Evolutionary conservation across 495 filamentous ascomycete genomes (phyloP).

Genomic region (Talaromyces proteolyticus): DNA sequence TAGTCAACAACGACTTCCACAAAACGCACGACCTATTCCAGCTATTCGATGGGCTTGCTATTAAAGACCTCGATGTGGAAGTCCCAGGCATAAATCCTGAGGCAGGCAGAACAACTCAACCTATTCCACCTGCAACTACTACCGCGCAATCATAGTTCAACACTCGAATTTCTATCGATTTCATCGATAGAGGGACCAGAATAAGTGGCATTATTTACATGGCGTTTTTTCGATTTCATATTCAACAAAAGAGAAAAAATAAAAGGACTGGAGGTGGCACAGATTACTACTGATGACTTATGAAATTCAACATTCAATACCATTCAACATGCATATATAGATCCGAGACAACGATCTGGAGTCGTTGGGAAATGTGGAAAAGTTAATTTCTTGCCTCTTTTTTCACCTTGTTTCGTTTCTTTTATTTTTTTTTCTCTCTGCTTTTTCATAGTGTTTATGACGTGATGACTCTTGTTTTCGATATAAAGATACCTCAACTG

Average conservation of each 20-base stretch:
- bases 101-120: background rate
- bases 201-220: background rate
- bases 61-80: constrained; percentile 48
- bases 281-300: background rate
- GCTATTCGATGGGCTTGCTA: constrained; percentile 73
- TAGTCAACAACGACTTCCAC: constrained; percentile 97
- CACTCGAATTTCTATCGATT: background rate
- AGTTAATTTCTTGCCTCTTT: constrained; percentile 6
- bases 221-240: background rate
- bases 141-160: background rate
- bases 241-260: background rate
- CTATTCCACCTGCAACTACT: background rate
- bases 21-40: constrained; percentile 69
- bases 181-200: no score
- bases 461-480: background rate
- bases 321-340: constrained; percentile 8
- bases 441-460: background rate
- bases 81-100: background rate
- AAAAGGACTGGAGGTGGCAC: background rate
- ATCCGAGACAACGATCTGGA: background rate
- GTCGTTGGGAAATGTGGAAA: background rate
- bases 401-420: constrained; percentile 11
- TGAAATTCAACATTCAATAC: constrained; percentile 10
- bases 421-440: constrained; percentile 7
- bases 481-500: background rate